Conservation (phyloP, 2,329 filamentous ascomycete species). For the Talaromyces sp. region DNA sequence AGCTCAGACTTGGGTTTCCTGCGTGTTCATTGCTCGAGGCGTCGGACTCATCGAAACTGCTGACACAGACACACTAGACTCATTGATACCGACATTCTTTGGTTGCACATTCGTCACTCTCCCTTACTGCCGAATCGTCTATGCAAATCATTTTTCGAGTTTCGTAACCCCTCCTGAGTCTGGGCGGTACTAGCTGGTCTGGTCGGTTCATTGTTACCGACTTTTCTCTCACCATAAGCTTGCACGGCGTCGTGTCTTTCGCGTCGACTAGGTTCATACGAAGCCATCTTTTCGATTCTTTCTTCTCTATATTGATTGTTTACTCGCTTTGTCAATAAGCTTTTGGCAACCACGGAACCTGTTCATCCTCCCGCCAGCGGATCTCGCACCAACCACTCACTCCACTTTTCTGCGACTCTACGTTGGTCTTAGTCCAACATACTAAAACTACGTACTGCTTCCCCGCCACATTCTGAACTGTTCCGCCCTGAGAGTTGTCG, state of each 20-base stretch:
- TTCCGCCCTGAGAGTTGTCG: not conserved
- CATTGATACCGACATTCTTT: not conserved
- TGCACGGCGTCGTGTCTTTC: not conserved
- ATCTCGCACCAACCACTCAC: not conserved
- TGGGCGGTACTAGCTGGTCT: not conserved
- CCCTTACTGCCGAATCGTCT: not conserved
- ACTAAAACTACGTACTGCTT: constrained; percentile 7
- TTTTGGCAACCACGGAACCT: constrained; percentile 2
- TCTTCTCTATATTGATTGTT: not conserved
- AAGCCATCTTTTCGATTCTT: too few relatives aligned
- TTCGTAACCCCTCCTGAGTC: not conserved
- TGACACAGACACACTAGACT: not conserved
- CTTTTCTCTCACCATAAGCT: not conserved
- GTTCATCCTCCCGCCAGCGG: constrained; percentile 1
- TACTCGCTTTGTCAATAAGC: not conserved
- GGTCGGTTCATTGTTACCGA: not conserved
- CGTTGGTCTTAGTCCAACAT: constrained; percentile 4
- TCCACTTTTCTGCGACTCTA: constrained; percentile 6
- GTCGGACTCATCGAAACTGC: not conserved
- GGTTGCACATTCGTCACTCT: not conserved
- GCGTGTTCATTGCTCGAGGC: not conserved
- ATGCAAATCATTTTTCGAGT: constrained; percentile 1
- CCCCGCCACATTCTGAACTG: constrained; percentile 11
- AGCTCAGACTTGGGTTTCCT: not conserved
- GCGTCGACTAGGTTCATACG: not conserved